A percentile compares a stretch with the other conserved stretches of the same genome.
Evolutionary conservation across 768 basidiomycete genomes (phyloP).

Genomic region (Kwoniella shandongensis): DNA sequence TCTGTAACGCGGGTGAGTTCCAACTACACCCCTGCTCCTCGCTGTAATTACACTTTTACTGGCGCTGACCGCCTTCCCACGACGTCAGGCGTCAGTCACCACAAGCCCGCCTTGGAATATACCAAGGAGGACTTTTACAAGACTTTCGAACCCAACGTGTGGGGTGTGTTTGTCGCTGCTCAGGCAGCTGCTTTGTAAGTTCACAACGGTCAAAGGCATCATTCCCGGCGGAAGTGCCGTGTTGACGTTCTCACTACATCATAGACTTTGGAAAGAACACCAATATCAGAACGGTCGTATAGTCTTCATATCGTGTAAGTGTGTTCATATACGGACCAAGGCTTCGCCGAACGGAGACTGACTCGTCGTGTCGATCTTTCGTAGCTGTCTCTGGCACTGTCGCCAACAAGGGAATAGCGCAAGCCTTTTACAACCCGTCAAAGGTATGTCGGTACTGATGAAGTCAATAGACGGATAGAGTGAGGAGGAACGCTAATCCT

Average conservation of each 20-base stretch:
- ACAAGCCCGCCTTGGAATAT: conserved; percentile 45
- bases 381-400: conserved; percentile 42
- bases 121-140: conserved; percentile 44
- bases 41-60: background rate
- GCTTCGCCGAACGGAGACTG: background rate
- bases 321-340: background rate
- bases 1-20: conserved; percentile 46
- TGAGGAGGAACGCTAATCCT: too few species aligned
- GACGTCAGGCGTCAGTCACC: conserved; percentile 23
- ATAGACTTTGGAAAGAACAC: conserved; percentile 46
- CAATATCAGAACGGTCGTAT: conserved; percentile 47
- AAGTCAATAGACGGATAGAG: too few species aligned
- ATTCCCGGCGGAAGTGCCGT: background rate
- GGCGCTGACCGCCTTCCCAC: background rate
- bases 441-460: conserved; percentile 22
- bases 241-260: background rate
- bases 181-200: conserved; percentile 43
- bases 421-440: conserved; percentile 48
- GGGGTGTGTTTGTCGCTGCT: conserved; percentile 43
- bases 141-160: conserved; percentile 42
- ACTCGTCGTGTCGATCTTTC: background rate
- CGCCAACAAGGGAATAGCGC: conserved; percentile 35
- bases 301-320: conserved; percentile 48
- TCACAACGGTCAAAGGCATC: too few species aligned
- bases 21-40: background rate